Evolutionary conservation across 352 stramenopile genomes (phyloP), one percentile per base, ranked within the genome.

Genomic region (Phytophthora cajani): DNA sequence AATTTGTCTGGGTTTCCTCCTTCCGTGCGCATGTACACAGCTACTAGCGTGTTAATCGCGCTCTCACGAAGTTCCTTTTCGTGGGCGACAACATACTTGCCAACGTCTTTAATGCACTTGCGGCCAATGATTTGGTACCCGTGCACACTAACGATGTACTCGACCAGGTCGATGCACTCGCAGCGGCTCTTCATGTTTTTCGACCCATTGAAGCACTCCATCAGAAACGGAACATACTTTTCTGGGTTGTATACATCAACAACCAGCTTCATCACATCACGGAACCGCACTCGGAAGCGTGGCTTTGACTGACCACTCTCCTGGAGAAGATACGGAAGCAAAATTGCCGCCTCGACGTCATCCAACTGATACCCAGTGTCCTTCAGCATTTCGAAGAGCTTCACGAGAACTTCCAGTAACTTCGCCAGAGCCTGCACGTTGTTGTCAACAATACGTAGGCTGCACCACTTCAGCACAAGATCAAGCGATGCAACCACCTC

Each of bases 181-280:
- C 83, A 94, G 14, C 88, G 83, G 55, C 88, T 97, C 44, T 93
- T 93, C 69, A 88, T 94, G 64, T 95, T 96, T 71, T 95, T 96
- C 10, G 85, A 93, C 11, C 71, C 81, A 42, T 84, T 94, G 59
- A 96, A 89, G 69, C 89, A 93, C n/a, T 95, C 89, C 30, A 88
- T 75, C 23, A 96, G 70, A 64, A 85, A 95, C 27, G 69, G 62
- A 1, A 89, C 75, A 56, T 93, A 93, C 58, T 89, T 94, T 19
- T 93, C 88, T n/a, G 78, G 72, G 51, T 46, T 89, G 74, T 93
- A 95, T n/a, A 95, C 81, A 16, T 95, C 81, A 0, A 84, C 75
- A 32, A 96, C 72, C 3, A 95, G 74, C 30, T 85, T 88, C 85
- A 97, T 89, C n/a, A 95, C 85, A 58, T 95, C 86, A 17, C 89